Base-by-base conservation (phyloP, 495 filamentous ascomycete species). In the Aspergillus leporis region DNA sequence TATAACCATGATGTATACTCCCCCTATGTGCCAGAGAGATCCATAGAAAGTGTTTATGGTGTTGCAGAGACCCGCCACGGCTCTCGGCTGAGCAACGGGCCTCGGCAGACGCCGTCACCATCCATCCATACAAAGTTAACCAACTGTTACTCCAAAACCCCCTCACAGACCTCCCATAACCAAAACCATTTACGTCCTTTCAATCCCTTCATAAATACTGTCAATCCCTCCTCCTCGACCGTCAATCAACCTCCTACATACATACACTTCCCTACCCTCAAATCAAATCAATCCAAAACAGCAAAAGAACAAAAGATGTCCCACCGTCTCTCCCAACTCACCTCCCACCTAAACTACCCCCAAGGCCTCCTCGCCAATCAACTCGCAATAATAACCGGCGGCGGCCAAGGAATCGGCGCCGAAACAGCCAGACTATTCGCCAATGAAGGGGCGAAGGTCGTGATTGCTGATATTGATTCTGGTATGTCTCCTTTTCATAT, bases 331-430 rank as follows among this genome's bases (percentile, higher is more conserved):
- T 70, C 73, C 53, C 90, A 93, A 69, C 81, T 93, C 55, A 82
- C 86, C 60, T 79, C 80, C 54, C 90, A 93, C 69, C 84, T 93
- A 61, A 91, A 88, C 77, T 93, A 84, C 78, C 89, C 90, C 14
- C 79, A 83, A 64, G 91, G 91, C 52, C 78, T 94, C 60, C 84
- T 94, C 14, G 82, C 81, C 40, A 85, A 86, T 54, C 90, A 94
- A 73, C 83, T 87, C n/a, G 90, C 90, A 66, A 93, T 96, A 70
- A 87, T 95, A 66, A 96, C 91, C 34, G 91, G 91, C 49, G 83
- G 85, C 16, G 91, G 88, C n/a, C 90, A 96, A 74, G 91, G 91
- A 63, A 95, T 95, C 69, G 91, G 91, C 28, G 91, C 91, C 30
- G 91, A 93, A 74, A 79, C 87, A 32, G 91, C 91, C 14, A 74